Percentiles rank a stretch among this genome's conserved stretches.
phyloP scores from a whole-genome alignment of 257 asterid genomes.

The Fraxinus cuspidata region DNA sequence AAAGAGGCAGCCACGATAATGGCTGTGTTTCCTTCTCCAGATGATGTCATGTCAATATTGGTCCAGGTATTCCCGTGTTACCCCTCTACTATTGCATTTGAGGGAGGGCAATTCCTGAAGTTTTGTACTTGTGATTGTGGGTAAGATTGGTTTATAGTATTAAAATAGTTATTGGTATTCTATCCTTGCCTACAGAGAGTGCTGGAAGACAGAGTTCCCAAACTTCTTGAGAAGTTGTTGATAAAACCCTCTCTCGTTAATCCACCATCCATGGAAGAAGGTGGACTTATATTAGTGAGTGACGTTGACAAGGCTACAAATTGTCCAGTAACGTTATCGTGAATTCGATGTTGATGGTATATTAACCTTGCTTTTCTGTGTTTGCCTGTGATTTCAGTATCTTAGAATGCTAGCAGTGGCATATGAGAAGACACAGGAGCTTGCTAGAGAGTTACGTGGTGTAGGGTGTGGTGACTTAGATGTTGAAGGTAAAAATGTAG shows the following conservation, averaged over 20 bases:
- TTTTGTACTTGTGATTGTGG: not conserved
- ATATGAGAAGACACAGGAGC: constrained; percentile 94
- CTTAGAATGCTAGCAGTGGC: constrained; percentile 96
- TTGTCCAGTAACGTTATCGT: constrained; percentile 7
- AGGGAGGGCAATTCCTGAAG: constrained; percentile 14
- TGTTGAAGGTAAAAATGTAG: constrained; percentile 69
- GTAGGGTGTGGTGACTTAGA: constrained; percentile 99
- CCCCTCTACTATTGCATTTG: constrained; percentile 23
- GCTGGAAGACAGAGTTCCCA: constrained; percentile 92
- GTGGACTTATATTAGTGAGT: constrained; percentile 92
- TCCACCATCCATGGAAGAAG: constrained; percentile 96
- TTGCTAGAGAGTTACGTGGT: constrained; percentile 76
- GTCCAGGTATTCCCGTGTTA: constrained; percentile 68
- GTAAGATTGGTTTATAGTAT: not conserved
- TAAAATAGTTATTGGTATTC: constrained; percentile 7
- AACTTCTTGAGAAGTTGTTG: constrained; percentile 85
- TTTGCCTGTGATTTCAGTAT: constrained; percentile 52
- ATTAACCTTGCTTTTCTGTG: constrained; percentile 29
- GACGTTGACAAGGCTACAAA: constrained; percentile 17
- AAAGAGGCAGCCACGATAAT: constrained; percentile 97
- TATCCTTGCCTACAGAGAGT: constrained; percentile 70
- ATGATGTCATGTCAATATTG: constrained; percentile 96
- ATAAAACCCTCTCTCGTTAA: constrained; percentile 83
- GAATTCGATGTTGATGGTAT: constrained; percentile 11
- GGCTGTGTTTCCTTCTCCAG: constrained; percentile 95